A percentile compares a stretch with the other conserved stretches of the same genome.
Conservation (phyloP, 2,329 filamentous ascomycete genomes). For the Fusarium continuum region DNA sequence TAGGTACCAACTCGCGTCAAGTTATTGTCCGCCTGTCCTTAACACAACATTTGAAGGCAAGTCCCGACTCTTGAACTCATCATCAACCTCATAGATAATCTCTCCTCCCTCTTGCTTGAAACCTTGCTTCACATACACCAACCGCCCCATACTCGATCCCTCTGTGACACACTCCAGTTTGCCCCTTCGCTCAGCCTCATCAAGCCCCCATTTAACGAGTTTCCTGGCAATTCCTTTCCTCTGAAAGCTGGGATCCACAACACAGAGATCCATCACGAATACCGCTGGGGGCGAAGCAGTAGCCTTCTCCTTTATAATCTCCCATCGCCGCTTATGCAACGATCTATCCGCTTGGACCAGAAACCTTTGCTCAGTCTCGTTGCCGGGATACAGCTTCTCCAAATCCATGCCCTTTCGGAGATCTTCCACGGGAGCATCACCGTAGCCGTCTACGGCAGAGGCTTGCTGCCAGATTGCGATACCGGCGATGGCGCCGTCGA, state of each 20-base stretch:
- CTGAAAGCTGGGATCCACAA: constrained; percentile 63
- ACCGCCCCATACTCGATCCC: constrained; percentile 59
- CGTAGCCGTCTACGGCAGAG: constrained; percentile 59
- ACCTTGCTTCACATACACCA: constrained; percentile 56
- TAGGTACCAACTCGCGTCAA: not conserved
- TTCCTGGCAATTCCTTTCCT: constrained; percentile 56
- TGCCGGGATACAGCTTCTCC: constrained; percentile 52
- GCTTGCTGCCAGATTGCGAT: constrained; percentile 65
- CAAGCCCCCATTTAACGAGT: constrained; percentile 59
- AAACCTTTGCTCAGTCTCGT: constrained; percentile 58
- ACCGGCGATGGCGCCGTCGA: constrained; percentile 57
- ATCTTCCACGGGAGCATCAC: constrained; percentile 52
- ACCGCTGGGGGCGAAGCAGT: constrained; percentile 53
- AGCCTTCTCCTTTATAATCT: constrained; percentile 54
- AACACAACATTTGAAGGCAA: constrained; percentile 59
- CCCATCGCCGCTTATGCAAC: constrained; percentile 55
- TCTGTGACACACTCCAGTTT: constrained; percentile 56
- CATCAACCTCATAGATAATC: constrained; percentile 55
- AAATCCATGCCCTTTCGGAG: constrained; percentile 46
- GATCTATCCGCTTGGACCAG: constrained; percentile 55
- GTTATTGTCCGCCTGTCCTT: constrained; percentile 47
- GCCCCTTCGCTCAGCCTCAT: constrained; percentile 52
- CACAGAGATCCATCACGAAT: constrained; percentile 61
- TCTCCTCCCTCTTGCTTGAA: constrained; percentile 55
- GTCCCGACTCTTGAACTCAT: constrained; percentile 50